Evolutionary conservation across 176 grass and related monocot genomes (phyloP).

Genomic region (Eleusine coracana): DNA sequence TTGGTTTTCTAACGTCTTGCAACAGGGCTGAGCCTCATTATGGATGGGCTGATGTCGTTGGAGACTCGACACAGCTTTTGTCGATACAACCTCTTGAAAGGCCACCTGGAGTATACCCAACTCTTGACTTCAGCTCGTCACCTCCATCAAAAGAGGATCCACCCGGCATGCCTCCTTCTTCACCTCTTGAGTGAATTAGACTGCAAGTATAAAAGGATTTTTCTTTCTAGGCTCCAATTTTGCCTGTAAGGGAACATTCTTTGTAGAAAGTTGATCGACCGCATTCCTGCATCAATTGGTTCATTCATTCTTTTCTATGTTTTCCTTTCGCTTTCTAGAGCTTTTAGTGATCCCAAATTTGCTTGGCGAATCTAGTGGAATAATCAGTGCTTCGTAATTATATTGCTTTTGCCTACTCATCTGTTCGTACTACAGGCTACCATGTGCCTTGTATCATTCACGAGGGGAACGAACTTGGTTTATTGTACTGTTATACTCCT

Average conservation of each 20-base stretch:
- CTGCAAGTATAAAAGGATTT: constrained; percentile 2
- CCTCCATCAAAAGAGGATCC: constrained; percentile 48
- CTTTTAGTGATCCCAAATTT: background rate
- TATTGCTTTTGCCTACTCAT: background rate
- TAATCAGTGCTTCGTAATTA: constrained; percentile 21
- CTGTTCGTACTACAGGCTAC: background rate
- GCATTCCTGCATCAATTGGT: constrained; percentile 49
- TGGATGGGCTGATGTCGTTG: constrained; percentile 94
- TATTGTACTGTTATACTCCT: background rate
- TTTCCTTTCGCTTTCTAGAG: constrained; percentile 14
- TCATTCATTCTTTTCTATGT: constrained; percentile 54
- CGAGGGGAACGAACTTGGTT: background rate
- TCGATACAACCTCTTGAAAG: constrained; percentile 72
- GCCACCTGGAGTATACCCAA: constrained; percentile 70
- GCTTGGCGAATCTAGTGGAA: constrained; percentile 22
- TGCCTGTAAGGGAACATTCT: constrained; percentile 45
- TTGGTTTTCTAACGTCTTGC: background rate
- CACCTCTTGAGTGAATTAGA: constrained; percentile 49
- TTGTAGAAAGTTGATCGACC: constrained; percentile 57
- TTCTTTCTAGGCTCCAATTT: constrained; percentile 52
- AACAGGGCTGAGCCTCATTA: constrained; percentile 88
- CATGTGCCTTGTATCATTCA: background rate
- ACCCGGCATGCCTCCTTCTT: constrained; percentile 35
- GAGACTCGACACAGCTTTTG: constrained; percentile 81
- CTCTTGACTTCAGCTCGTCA: constrained; percentile 60